These are phyloP conservation scores for Backusella liffmaniae DNA, from an alignment of 192 early-diverging fungal genomes.

Conservation along the genomic window DNA sequence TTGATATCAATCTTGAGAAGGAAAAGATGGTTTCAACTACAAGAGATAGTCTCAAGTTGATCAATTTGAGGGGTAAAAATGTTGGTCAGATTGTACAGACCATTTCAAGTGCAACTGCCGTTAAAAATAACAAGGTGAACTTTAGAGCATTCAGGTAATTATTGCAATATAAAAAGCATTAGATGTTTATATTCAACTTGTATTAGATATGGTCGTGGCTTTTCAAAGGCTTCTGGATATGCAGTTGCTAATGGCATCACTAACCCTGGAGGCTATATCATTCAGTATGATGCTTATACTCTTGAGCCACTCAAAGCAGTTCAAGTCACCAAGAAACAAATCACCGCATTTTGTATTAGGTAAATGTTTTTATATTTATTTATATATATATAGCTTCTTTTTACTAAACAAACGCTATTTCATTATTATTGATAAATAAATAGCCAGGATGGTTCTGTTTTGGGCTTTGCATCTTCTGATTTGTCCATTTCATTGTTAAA, in stretches of 20 bases:
- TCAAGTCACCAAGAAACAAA: constrained; percentile 52
- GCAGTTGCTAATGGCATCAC: constrained; percentile 61
- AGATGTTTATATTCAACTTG: too few relatives aligned
- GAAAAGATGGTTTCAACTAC: constrained; percentile 53
- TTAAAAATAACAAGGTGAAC: constrained; percentile 42
- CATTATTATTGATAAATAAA: constrained; percentile 8
- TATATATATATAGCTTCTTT: background rate
- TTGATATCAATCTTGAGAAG: constrained; percentile 58
- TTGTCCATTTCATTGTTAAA: constrained; percentile 66
- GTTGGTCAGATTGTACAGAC: constrained; percentile 47
- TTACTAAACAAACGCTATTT: background rate
- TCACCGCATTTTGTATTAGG: constrained; percentile 69
- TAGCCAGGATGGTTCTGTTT: constrained; percentile 67
- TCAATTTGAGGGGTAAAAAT: constrained; percentile 36
- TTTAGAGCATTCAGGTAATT: constrained; percentile 49
- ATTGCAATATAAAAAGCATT: background rate
- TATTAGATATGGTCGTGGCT: constrained; percentile 58
- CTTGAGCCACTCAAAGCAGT: constrained; percentile 52
- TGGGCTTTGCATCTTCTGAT: constrained; percentile 76
- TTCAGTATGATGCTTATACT: constrained; percentile 57
- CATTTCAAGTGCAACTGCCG: constrained; percentile 37
- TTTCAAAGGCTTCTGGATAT: constrained; percentile 57
- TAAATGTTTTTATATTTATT: constrained; percentile 13
- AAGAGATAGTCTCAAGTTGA: constrained; percentile 42
- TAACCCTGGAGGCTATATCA: constrained; percentile 54